These are phyloP conservation scores for Myxozyma vanderwaltii DNA, from an alignment of 805 yeast genomes.

Conservation along the genomic window DNA sequence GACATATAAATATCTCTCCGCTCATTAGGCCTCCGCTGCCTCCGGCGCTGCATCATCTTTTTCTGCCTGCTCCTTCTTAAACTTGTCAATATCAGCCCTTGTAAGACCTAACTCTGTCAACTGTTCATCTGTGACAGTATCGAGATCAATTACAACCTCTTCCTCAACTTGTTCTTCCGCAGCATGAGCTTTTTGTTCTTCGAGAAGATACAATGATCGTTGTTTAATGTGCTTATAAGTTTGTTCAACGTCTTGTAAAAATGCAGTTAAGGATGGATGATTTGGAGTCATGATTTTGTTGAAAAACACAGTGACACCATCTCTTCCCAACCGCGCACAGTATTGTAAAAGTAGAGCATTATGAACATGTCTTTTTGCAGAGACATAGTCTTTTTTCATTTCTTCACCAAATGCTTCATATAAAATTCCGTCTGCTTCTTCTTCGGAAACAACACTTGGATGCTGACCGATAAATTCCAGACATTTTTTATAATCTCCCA, in stretches of 20 bases:
- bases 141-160: slow-evolving; percentile 47
- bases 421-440: slow-evolving; percentile 87
- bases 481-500: slow-evolving; percentile 52
- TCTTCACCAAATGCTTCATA: slow-evolving; percentile 91
- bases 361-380: slow-evolving; percentile 68
- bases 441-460: slow-evolving; percentile 70
- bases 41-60: slow-evolving; percentile 24
- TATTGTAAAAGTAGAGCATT: slow-evolving; percentile 82
- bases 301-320: slow-evolving; percentile 68
- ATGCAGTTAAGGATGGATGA: slow-evolving; percentile 69
- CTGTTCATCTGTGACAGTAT: slow-evolving; percentile 23
- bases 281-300: slow-evolving; percentile 55
- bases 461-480: slow-evolving; percentile 56
- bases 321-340: slow-evolving; percentile 49
- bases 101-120: slow-evolving; percentile 27
- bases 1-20: too few species aligned
- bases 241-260: slow-evolving; percentile 68
- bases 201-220: slow-evolving; percentile 69
- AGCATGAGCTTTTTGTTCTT: slow-evolving; percentile 50
- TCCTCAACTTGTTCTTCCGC: slow-evolving; percentile 37
- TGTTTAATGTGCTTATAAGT: slow-evolving; percentile 74
- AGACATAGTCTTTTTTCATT: slow-evolving; percentile 57
- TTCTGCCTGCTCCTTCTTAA: slow-evolving; percentile 25
- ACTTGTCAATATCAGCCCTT: slow-evolving; percentile 24
- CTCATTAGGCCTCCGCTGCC: too few species aligned